These are phyloP conservation scores for Heliocybe sulcata DNA, from an alignment of 1,284 basidiomycete genomes.

Conservation along the genomic window DNA sequence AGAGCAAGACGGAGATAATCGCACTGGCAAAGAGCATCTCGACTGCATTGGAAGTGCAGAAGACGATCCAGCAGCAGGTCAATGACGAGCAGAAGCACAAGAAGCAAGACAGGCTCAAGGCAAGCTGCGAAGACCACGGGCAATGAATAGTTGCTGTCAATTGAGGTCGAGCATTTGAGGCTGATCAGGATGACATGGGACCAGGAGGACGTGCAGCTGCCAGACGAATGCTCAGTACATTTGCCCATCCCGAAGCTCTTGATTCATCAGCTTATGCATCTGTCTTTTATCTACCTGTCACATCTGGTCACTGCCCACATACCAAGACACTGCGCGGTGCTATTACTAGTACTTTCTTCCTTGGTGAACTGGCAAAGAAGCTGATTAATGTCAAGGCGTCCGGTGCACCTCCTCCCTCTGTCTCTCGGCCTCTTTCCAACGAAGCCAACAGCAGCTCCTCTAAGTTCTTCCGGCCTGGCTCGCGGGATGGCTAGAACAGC, in stretches of 20 bases:
- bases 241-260: background rate
- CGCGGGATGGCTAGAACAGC: background rate
- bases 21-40: slow-evolving; percentile 76
- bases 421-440: background rate
- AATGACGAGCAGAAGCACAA: slow-evolving; percentile 58
- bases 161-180: background rate
- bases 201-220: background rate
- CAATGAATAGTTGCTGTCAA: background rate
- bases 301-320: slow-evolving; percentile 28
- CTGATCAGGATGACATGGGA: background rate
- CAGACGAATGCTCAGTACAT: background rate
- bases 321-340: slow-evolving; percentile 40
- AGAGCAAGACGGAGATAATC: slow-evolving; percentile 19
- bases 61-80: slow-evolving; percentile 65
- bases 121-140: background rate
- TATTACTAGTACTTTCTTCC: slow-evolving; percentile 33
- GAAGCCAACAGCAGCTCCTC: background rate
- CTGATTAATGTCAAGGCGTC: slow-evolving; percentile 42
- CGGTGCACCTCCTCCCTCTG: slow-evolving; percentile 9
- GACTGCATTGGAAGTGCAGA: slow-evolving; percentile 69
- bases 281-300: slow-evolving; percentile 30
- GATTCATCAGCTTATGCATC: background rate
- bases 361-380: slow-evolving; percentile 53
- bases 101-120: slow-evolving; percentile 32
- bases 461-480: background rate